phyloP scores from a whole-genome alignment of 257 asterid genomes.

The Gentiana dahurica region DNA sequence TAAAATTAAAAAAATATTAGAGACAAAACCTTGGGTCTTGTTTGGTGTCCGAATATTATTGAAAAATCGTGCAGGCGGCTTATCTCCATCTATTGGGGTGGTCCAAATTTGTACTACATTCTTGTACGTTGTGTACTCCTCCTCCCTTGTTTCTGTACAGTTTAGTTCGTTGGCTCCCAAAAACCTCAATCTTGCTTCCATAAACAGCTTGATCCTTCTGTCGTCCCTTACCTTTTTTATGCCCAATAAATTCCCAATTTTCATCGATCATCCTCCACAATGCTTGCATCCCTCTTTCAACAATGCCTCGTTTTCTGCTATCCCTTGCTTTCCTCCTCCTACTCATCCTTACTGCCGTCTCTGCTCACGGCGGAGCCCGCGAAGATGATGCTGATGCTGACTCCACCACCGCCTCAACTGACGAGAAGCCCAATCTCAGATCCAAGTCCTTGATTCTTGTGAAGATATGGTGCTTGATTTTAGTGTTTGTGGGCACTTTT shows the following conservation, averaged over 20 bases:
- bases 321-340: conserved; percentile 29
- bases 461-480: conserved; percentile 70
- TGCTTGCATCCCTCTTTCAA: conserved; percentile 3
- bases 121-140: no score
- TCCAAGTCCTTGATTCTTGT: conserved; percentile 46
- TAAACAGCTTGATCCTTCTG: no score
- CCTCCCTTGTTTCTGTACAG: no score
- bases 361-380: conserved; percentile 47
- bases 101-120: no score
- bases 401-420: conserved; percentile 13
- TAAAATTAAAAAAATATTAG: no score
- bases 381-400: conserved; percentile 17
- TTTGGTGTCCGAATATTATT: no score
- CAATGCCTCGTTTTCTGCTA: conserved; percentile 38
- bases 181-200: no score
- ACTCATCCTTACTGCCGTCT: conserved; percentile 34
- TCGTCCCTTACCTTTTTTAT: no score
- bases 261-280: background rate
- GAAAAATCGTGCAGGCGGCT: no score
- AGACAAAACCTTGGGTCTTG: no score
- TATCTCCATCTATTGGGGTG: no score
- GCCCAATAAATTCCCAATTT: background rate
- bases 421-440: conserved; percentile 53
- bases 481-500: conserved; percentile 67
- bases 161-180: background rate